phyloP scores from a whole-genome alignment of 1,139 yeast species.

The Kodamaea plutei region DNA sequence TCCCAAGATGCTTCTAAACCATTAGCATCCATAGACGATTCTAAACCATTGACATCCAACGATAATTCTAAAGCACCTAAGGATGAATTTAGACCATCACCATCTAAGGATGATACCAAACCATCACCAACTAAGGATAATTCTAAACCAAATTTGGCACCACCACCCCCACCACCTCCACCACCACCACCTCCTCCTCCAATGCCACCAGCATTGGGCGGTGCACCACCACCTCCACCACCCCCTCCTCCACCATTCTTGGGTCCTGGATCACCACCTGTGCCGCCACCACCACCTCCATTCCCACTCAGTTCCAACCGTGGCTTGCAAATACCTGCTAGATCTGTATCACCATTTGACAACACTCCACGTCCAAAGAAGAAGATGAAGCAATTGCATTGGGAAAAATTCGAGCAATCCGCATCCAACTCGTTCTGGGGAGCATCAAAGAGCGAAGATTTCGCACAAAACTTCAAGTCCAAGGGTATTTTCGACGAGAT shows the following conservation, averaged over 20 bases:
- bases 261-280: slow-evolving; percentile 24
- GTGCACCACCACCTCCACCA: slow-evolving; percentile 26
- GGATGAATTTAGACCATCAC: too few relatives aligned
- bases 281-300: slow-evolving; percentile 23
- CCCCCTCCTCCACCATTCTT: slow-evolving; percentile 33
- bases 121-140: slow-evolving; percentile 17
- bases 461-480: slow-evolving; percentile 58
- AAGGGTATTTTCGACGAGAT: slow-evolving; percentile 74
- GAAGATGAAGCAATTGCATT: slow-evolving; percentile 75
- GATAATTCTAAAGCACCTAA: too few relatives aligned
- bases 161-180: slow-evolving; percentile 15
- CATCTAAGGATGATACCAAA: too few relatives aligned
- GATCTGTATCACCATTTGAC: slow-evolving; percentile 21
- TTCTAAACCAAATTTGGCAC: slow-evolving; percentile 22
- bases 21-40: too few relatives aligned
- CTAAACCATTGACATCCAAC: too few relatives aligned
- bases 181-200: slow-evolving; percentile 21
- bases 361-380: slow-evolving; percentile 66
- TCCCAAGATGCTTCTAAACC: too few relatives aligned
- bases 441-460: slow-evolving; percentile 28
- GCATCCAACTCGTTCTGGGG: slow-evolving; percentile 68
- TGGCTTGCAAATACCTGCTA: slow-evolving; percentile 7
- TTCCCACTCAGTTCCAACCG: slow-evolving; percentile 11
- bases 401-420: slow-evolving; percentile 68
- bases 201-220: slow-evolving; percentile 9